These are phyloP conservation scores for Cymbopogon citratus DNA, from an alignment of 176 grass and related monocot species.

Conservation along the genomic window DNA sequence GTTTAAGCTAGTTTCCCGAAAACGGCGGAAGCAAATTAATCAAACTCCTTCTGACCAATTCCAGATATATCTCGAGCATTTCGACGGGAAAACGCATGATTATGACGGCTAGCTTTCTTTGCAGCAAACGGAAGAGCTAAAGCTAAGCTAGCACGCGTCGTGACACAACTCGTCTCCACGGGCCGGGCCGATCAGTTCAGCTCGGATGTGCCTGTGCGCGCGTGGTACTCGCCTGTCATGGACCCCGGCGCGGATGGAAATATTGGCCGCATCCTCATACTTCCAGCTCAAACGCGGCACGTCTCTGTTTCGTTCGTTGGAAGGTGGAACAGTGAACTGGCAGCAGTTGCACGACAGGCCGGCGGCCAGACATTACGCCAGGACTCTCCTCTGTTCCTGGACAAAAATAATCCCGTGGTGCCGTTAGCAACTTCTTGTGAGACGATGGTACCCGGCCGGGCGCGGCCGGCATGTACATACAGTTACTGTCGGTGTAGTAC, in stretches of 20 bases:
- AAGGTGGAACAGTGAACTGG: neutral
- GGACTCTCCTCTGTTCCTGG: neutral
- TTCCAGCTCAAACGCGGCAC: neutral
- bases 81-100: neutral
- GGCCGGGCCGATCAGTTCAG: neutral
- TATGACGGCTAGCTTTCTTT: neutral
- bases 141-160: neutral
- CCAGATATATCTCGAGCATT: neutral
- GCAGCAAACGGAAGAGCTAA: neutral
- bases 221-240: conserved; percentile 12
- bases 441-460: neutral
- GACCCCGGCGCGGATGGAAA: conserved; percentile 3
- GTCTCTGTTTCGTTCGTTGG: neutral
- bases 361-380: neutral
- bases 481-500: neutral
- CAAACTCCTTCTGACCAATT: no score
- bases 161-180: neutral
- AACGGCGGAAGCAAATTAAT: no score
- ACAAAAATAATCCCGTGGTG: neutral
- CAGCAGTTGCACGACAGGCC: neutral
- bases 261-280: neutral
- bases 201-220: neutral
- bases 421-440: neutral
- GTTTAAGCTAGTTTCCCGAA: no score
- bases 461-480: neutral